Percentiles rank a stretch among this genome's conserved stretches.
Conservation (phyloP, 2,329 filamentous ascomycete genomes). For the Pseudogymnoascus sp. region DNA sequence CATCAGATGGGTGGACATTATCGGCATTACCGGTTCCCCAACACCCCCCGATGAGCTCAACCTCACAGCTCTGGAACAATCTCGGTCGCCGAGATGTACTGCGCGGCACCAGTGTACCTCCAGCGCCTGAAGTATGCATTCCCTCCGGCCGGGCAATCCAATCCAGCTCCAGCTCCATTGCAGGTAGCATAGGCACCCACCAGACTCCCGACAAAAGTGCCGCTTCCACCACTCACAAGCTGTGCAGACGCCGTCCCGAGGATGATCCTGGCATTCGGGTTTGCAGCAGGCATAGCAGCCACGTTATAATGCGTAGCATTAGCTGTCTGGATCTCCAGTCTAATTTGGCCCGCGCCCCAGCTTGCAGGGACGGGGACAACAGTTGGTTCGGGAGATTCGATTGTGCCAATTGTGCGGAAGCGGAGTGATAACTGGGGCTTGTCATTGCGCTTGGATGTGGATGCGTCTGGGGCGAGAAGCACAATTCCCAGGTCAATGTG, state of each 20-base stretch:
- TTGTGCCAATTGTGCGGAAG: slow-evolving; percentile 2
- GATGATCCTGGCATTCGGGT: slow-evolving; percentile 4
- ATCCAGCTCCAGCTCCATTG: slow-evolving; percentile 28
- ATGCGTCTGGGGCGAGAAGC: slow-evolving; percentile 17
- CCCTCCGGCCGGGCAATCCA: slow-evolving; percentile 25
- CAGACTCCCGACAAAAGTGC: slow-evolving; percentile 30
- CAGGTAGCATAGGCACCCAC: slow-evolving; percentile 33
- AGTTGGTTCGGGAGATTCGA: not conserved
- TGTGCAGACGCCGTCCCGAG: not conserved
- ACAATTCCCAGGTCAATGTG: slow-evolving; percentile 41
- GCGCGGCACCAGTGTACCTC: slow-evolving; percentile 1
- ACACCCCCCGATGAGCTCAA: not conserved
- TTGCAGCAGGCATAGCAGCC: not conserved
- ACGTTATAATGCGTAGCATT: slow-evolving; percentile 1
- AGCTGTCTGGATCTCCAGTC: slow-evolving; percentile 5
- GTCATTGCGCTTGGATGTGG: not conserved
- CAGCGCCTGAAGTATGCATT: slow-evolving; percentile 25
- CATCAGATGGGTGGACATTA: not conserved
- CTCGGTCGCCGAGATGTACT: slow-evolving; percentile 5
- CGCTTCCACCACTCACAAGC: slow-evolving; percentile 15
- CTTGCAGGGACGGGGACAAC: not conserved
- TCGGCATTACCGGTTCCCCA: not conserved
- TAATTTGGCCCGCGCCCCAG: not conserved
- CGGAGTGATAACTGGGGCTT: slow-evolving; percentile 2
- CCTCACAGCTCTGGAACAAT: not conserved